These are phyloP conservation scores for Papiliotrema flavescens DNA, from an alignment of 1,284 basidiomycete species.

Conservation along the genomic window DNA sequence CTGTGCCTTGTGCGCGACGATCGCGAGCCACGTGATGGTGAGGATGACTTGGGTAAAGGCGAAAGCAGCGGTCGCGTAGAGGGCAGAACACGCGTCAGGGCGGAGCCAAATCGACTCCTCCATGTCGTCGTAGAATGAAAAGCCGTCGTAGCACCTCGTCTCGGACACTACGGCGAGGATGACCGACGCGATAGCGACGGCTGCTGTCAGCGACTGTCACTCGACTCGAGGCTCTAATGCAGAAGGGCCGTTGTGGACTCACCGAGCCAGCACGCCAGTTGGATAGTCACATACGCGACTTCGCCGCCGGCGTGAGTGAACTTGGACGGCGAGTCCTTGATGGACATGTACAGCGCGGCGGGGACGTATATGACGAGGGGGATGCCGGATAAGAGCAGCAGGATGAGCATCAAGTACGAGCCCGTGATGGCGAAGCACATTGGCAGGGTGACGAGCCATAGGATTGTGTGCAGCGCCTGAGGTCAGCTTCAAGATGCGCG, in stretches of 20 bases:
- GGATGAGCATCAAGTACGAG: slow-evolving; percentile 2
- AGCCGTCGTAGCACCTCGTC: too few relatives aligned
- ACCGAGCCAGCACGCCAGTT: slow-evolving; percentile 7
- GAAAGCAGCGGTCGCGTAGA: neutral
- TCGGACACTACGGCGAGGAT: too few relatives aligned
- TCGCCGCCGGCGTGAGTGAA: slow-evolving; percentile 11
- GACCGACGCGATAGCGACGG: too few relatives aligned
- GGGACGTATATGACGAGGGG: slow-evolving; percentile 12
- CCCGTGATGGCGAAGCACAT: slow-evolving; percentile 2
- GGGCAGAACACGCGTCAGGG: too few relatives aligned
- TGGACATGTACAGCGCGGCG: slow-evolving; percentile 3
- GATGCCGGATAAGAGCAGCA: neutral
- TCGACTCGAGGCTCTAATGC: too few relatives aligned
- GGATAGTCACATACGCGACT: slow-evolving; percentile 10
- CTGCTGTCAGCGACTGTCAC: too few relatives aligned
- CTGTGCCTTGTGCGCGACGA: neutral
- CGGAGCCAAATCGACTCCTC: too few relatives aligned
- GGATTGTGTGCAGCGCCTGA: neutral
- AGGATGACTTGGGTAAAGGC: neutral
- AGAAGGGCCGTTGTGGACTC: neutral
- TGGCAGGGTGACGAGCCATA: slow-evolving; percentile 6
- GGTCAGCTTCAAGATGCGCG: neutral
- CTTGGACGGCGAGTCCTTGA: slow-evolving; percentile 1
- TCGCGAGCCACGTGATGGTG: neutral
- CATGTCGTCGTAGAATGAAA: too few relatives aligned